A percentile compares a stretch with the other conserved stretches of the same genome.
phyloP scores from a whole-genome alignment of 768 basidiomycete genomes.

The Auriscalpium vulgare region DNA sequence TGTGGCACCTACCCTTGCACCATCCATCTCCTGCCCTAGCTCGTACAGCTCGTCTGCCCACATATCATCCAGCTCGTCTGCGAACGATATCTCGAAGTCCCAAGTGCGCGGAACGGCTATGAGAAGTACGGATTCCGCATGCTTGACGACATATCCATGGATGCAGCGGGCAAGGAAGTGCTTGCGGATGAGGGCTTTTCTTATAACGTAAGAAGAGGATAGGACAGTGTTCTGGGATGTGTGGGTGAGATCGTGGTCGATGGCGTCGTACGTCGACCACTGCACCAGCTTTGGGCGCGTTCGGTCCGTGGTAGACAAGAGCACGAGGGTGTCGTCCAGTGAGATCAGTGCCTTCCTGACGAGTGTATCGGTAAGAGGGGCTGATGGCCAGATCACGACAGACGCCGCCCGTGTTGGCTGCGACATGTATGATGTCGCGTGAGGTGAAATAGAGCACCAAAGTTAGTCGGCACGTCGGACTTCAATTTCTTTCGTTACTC shows the following conservation, averaged over 20 bases:
- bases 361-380: slow-evolving; percentile 41
- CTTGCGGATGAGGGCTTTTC: slow-evolving; percentile 92
- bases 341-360: slow-evolving; percentile 32
- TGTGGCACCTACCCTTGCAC: slow-evolving; percentile 1
- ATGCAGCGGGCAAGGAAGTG: slow-evolving; percentile 80
- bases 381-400: slow-evolving; percentile 38
- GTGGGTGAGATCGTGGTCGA: slow-evolving; percentile 70
- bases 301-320: slow-evolving; percentile 14
- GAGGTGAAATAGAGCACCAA: no score
- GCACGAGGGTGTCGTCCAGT: slow-evolving; percentile 13
- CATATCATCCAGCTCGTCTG: slow-evolving; percentile 92
- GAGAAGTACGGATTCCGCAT: slow-evolving; percentile 47
- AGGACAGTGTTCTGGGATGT: slow-evolving; percentile 42
- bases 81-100: slow-evolving; percentile 79
- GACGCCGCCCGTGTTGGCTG: no score
- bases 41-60: slow-evolving; percentile 93
- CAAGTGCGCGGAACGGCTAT: slow-evolving; percentile 64
- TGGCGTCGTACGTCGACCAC: slow-evolving; percentile 85
- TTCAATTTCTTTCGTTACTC: no score
- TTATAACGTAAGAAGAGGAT: slow-evolving; percentile 79
- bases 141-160: slow-evolving; percentile 64
- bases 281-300: slow-evolving; percentile 39
- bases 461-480: no score
- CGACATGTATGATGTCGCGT: no score
- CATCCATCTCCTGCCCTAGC: slow-evolving; percentile 53